A percentile compares a stretch with the other conserved stretches of the same genome.
phyloP scores from a whole-genome alignment of 352 stramenopile species.

The Pythium volutum region DNA sequence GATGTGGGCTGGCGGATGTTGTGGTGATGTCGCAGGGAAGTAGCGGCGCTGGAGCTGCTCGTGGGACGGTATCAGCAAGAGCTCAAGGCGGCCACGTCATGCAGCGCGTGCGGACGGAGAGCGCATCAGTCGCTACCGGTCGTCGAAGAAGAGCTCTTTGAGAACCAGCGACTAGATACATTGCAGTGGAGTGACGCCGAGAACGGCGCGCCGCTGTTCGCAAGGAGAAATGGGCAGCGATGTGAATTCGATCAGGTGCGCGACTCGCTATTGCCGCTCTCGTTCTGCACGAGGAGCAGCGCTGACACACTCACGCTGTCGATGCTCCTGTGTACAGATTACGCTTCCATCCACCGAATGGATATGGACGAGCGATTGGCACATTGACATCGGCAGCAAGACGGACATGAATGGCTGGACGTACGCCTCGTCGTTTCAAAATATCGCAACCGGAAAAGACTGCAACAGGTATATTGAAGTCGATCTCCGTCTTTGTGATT shows the following conservation, averaged over 20 bases:
- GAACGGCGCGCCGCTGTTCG: slow-evolving; percentile 27
- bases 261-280: background rate
- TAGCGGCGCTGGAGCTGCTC: slow-evolving; percentile 55
- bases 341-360: slow-evolving; percentile 47
- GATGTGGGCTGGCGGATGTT: background rate
- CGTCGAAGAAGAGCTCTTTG: slow-evolving; percentile 51
- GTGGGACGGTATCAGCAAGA: slow-evolving; percentile 62
- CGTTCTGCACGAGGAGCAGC: background rate
- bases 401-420: slow-evolving; percentile 58
- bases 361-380: slow-evolving; percentile 61
- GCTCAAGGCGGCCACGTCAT: slow-evolving; percentile 19
- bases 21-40: slow-evolving; percentile 32
- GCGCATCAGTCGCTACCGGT: background rate
- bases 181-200: slow-evolving; percentile 21
- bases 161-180: slow-evolving; percentile 46
- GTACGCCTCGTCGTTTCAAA: slow-evolving; percentile 41
- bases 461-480: slow-evolving; percentile 7
- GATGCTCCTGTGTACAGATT: slow-evolving; percentile 29
- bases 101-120: background rate
- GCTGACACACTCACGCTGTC: background rate
- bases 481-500: background rate
- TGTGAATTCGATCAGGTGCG: slow-evolving; percentile 41
- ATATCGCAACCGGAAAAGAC: slow-evolving; percentile 13
- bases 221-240: slow-evolving; percentile 29
- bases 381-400: slow-evolving; percentile 34